Evolutionary conservation across 116 monocot species (phyloP).

Genomic region (Cymodocea nodosa): DNA sequence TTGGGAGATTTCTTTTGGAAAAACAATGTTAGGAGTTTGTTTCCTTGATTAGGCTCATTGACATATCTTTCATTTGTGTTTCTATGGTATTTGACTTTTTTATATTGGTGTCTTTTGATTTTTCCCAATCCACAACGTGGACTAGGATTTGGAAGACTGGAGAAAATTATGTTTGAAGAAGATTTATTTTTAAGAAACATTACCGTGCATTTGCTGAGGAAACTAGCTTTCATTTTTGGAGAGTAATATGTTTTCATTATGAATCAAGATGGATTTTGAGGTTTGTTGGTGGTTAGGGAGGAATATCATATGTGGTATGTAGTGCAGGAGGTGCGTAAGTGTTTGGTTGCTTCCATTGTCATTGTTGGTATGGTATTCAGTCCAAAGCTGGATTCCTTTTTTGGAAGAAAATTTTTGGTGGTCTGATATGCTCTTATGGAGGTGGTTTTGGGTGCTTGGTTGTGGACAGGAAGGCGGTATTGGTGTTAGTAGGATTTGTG

Average conservation of each 20-base stretch:
- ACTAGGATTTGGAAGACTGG: too few species aligned
- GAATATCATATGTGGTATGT: not conserved
- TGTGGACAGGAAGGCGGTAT: constrained; percentile 63
- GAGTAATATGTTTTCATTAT: not conserved
- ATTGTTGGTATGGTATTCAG: constrained; percentile 1
- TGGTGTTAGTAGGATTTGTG: constrained; percentile 26
- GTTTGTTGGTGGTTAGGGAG: not conserved
- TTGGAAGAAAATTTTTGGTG: constrained; percentile 31
- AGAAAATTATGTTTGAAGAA: too few species aligned
- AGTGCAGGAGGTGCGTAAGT: not conserved
- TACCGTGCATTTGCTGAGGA: too few species aligned
- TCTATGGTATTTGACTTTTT: not conserved
- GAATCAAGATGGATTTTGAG: not conserved
- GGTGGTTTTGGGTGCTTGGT: constrained; percentile 50
- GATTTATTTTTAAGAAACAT: too few species aligned
- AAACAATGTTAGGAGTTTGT: too few species aligned
- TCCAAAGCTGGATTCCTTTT: not conserved
- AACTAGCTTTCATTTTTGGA: too few species aligned
- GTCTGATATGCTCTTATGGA: constrained; percentile 49
- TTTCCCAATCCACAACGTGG: too few species aligned
- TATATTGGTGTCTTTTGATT: not conserved
- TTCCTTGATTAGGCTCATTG: not conserved
- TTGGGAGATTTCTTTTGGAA: too few species aligned
- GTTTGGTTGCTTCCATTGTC: not conserved
- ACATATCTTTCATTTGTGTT: not conserved